Conservation (phyloP, 2,329 filamentous ascomycete species). For the Ilyonectria sp. region DNA sequence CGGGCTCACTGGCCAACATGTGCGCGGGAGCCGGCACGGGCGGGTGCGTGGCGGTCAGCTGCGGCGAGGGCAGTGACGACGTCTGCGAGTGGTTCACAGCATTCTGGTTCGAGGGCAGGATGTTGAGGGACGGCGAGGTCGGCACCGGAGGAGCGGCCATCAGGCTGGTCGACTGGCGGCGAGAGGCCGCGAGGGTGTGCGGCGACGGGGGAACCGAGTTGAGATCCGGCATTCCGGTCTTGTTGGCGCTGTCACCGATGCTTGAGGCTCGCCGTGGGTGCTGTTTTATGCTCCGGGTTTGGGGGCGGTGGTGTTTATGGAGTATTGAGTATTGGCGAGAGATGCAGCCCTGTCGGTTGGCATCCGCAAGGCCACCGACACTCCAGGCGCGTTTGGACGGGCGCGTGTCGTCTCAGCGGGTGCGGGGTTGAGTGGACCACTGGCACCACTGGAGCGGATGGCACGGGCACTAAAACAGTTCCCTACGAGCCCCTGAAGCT, state of each 20-base stretch:
- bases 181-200: constrained; percentile 58
- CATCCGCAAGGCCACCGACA: neutral
- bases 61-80: constrained; percentile 50
- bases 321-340: neutral
- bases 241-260: neutral
- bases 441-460: constrained; percentile 38
- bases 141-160: constrained; percentile 59
- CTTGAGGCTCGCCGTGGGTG: neutral
- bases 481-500: constrained; percentile 18
- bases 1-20: constrained; percentile 55
- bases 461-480: constrained; percentile 42
- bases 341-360: neutral
- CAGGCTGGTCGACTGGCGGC: constrained; percentile 62
- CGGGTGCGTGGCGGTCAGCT: constrained; percentile 50
- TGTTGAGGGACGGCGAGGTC: constrained; percentile 64
- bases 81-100: constrained; percentile 61
- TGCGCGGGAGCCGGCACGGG: constrained; percentile 38
- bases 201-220: constrained; percentile 70
- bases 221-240: constrained; percentile 66
- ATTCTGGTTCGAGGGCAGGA: constrained; percentile 71
- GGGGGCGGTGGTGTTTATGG: neutral
- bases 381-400: constrained; percentile 31
- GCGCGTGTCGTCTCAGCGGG: constrained; percentile 31
- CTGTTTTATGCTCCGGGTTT: neutral
- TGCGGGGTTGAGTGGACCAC: constrained; percentile 41